Evolutionary conservation across 2,329 filamentous ascomycete species (phyloP).

Genomic region (Penicillium sp.): DNA sequence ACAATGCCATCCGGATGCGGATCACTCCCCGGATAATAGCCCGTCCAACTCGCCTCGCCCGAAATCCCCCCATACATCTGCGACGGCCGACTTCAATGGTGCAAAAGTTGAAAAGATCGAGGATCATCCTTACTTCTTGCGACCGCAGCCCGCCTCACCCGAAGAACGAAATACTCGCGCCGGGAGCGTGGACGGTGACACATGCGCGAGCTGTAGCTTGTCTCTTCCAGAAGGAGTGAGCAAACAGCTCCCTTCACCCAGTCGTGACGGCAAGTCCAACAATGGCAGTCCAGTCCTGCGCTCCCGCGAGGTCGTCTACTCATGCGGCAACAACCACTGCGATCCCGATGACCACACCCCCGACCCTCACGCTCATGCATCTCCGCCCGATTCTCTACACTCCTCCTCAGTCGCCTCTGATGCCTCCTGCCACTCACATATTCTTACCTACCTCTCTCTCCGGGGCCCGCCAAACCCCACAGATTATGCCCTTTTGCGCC

Average conservation of each 20-base stretch:
- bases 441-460: conserved; percentile 58
- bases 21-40: conserved; percentile 37
- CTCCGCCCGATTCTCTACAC: conserved; percentile 40
- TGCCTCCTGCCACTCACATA: conserved; percentile 54
- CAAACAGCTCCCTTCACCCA: conserved; percentile 54
- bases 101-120: conserved; percentile 47
- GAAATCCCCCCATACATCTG: conserved; percentile 14
- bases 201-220: conserved; percentile 59
- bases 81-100: conserved; percentile 21
- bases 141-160: conserved; percentile 34
- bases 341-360: conserved; percentile 37
- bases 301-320: conserved; percentile 54
- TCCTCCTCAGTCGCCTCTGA: conserved; percentile 46
- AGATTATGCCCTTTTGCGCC: conserved; percentile 56
- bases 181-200: conserved; percentile 49
- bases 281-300: conserved; percentile 56
- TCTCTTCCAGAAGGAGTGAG: conserved; percentile 55
- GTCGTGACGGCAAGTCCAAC: conserved; percentile 47
- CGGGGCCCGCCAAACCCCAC: conserved; percentile 55
- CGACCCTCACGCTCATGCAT: conserved; percentile 38
- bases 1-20: conserved; percentile 49
- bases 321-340: conserved; percentile 45
- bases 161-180: conserved; percentile 49
- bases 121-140: conserved; percentile 54
- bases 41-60: conserved; percentile 29